These are phyloP conservation scores for Helicostylum pulchrum DNA, from an alignment of 192 early-diverging fungal species.

Conservation along the genomic window DNA sequence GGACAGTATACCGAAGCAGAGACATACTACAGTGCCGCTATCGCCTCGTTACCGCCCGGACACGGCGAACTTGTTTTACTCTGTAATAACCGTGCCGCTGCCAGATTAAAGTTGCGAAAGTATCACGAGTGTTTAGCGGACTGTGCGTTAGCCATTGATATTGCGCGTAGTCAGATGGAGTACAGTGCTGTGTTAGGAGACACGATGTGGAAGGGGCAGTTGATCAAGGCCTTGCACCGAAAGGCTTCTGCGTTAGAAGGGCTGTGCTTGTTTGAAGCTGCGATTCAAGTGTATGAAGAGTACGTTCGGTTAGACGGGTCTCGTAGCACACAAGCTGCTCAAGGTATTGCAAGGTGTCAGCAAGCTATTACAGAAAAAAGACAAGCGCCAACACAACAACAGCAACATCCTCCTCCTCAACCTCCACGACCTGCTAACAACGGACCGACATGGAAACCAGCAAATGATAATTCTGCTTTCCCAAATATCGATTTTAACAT, in stretches of 20 bases:
- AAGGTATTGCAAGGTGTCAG: constrained; percentile 48
- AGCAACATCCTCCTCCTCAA: background rate
- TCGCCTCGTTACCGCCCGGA: constrained; percentile 54
- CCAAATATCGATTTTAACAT: constrained; percentile 27
- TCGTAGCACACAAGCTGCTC: constrained; percentile 29
- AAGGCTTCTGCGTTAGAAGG: constrained; percentile 79
- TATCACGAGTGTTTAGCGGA: constrained; percentile 69
- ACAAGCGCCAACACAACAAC: background rate
- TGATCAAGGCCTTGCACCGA: constrained; percentile 71
- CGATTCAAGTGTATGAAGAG: constrained; percentile 56
- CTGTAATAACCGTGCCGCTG: constrained; percentile 83
- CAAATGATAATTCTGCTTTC: constrained; percentile 1
- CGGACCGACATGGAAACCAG: background rate
- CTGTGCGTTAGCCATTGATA: constrained; percentile 48
- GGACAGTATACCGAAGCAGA: constrained; percentile 88
- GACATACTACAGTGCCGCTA: constrained; percentile 63
- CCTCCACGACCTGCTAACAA: background rate
- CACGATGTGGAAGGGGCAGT: constrained; percentile 50
- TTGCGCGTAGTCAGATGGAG: constrained; percentile 15
- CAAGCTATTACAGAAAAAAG: constrained; percentile 32
- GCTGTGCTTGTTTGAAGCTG: constrained; percentile 76
- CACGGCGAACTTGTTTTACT: constrained; percentile 66
- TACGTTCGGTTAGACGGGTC: constrained; percentile 38
- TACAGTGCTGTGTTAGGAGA: background rate
- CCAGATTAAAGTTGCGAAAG: constrained; percentile 80